Evolutionary conservation across 139 green algal genomes (phyloP), one percentile per base, ranked within the genome.

Genomic region (Marvania coccoides): DNA sequence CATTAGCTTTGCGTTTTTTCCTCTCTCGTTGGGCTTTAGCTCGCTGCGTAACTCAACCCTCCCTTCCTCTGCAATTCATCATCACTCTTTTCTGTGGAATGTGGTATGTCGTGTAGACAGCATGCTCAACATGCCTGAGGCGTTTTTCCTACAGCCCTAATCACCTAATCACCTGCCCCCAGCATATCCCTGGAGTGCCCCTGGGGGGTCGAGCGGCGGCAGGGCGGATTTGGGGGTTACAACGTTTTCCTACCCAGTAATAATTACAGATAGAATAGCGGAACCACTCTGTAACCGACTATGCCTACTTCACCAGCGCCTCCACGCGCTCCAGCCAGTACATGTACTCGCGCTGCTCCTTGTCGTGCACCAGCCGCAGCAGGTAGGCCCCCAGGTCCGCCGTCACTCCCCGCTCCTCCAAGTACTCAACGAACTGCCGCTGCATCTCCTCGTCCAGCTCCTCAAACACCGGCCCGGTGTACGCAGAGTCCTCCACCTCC

Each of bases 391-490:
- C 83, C 55, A 92, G 73, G 26, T 83, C 73, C 3, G 68, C 36
- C 31, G 75, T 73, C 26, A 88, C 58, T 6, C 83, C 83, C 15
- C 85, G 75, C 73, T 86, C 85, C 29, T 88, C 78, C 15, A 92
- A 60, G 65, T 83, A 92, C 28, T 81, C 60, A 1, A 75, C 29
- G 26, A 92, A 87, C 1, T 74, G 58, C 36, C 79, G 71, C 70
- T 91, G 85, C 63, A 93, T 64, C 37, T 80, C 81, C 40, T 91
- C 82, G 47, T 93, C 87, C 29, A 93, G 74, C 63, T 93, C 83
- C 24, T 86, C 70, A 73, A 89, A 92, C 5, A 70, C 61, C 10
- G 87, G 87, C 9, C 87, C 87, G 6, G 53, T 68, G 71, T 91
- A 91, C 3, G 55, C 13, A 0, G 51, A 56, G 8, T 68, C 60